Evolutionary conservation across 768 basidiomycete genomes (phyloP).

Genomic region (Russula olivacea): DNA sequence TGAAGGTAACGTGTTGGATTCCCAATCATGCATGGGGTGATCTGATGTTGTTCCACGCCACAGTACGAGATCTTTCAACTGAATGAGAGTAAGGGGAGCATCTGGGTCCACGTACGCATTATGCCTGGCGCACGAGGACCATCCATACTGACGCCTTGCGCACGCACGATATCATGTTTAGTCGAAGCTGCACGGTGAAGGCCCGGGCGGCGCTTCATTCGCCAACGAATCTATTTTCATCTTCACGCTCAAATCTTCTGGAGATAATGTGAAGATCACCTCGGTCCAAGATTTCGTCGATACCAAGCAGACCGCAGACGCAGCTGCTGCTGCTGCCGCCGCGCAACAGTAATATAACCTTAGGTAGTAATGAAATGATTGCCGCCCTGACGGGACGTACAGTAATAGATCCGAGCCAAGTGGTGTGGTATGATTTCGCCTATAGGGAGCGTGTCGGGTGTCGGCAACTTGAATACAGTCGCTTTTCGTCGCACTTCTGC

Average conservation of each 20-base stretch:
- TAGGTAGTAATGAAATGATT: neutral
- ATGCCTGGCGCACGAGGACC: neutral
- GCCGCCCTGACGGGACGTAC: neutral
- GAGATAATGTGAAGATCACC: slow-evolving; percentile 10
- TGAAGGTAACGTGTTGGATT: slow-evolving; percentile 5
- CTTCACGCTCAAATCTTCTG: slow-evolving; percentile 11
- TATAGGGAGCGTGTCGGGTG: no score
- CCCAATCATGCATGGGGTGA: neutral
- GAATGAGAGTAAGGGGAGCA: neutral
- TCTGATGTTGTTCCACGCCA: neutral
- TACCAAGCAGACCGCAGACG: slow-evolving; percentile 5
- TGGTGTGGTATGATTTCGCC: neutral
- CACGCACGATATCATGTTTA: neutral
- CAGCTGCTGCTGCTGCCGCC: slow-evolving; percentile 27
- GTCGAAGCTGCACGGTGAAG: slow-evolving; percentile 1
- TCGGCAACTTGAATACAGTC: no score
- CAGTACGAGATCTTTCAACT: slow-evolving; percentile 14
- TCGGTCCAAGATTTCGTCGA: slow-evolving; percentile 14
- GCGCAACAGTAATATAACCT: neutral
- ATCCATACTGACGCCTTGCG: neutral
- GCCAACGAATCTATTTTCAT: slow-evolving; percentile 11
- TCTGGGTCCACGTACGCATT: slow-evolving; percentile 19
- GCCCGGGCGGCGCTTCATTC: neutral
- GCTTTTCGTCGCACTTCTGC: neutral
- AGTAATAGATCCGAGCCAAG: neutral